These are phyloP conservation scores for Jaminaea rosea DNA, from an alignment of 1,284 basidiomycete species.

Conservation along the genomic window DNA sequence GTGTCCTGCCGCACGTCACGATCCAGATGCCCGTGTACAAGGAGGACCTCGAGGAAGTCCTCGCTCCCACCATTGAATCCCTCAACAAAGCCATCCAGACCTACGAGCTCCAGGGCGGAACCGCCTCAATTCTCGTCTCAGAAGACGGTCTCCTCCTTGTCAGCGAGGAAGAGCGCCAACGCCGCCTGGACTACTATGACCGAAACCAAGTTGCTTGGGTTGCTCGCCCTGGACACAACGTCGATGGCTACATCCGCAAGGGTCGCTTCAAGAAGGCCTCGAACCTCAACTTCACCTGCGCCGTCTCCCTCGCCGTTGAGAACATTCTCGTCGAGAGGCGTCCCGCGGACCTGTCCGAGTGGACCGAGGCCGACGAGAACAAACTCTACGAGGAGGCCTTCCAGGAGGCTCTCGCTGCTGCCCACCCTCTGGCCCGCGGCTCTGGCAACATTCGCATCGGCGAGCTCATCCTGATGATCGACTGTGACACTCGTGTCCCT, in stretches of 20 bases:
- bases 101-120: constrained; percentile 70
- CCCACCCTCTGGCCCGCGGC: constrained; percentile 46
- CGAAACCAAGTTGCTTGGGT: constrained; percentile 70
- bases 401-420: constrained; percentile 44
- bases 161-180: constrained; percentile 57
- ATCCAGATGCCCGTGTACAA: constrained; percentile 74
- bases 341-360: constrained; percentile 15
- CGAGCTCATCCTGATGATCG: constrained; percentile 45
- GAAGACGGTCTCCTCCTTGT: constrained; percentile 66
- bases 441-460: constrained; percentile 32
- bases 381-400: constrained; percentile 42
- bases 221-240: constrained; percentile 63
- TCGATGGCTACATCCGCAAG: constrained; percentile 66
- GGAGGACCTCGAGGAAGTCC: constrained; percentile 49
- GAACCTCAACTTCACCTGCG: constrained; percentile 77
- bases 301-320: constrained; percentile 65
- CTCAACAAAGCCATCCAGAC: constrained; percentile 78
- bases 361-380: constrained; percentile 19
- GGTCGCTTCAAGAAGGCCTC: constrained; percentile 83
- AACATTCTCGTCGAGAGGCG: constrained; percentile 56
- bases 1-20: constrained; percentile 63
- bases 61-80: constrained; percentile 64
- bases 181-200: constrained; percentile 65
- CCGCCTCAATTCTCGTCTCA: constrained; percentile 64
- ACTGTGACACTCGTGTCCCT: constrained; percentile 76